Evolutionary conservation across 1,284 basidiomycete genomes (phyloP).

Genomic region (Laetiporus sulphureus): DNA sequence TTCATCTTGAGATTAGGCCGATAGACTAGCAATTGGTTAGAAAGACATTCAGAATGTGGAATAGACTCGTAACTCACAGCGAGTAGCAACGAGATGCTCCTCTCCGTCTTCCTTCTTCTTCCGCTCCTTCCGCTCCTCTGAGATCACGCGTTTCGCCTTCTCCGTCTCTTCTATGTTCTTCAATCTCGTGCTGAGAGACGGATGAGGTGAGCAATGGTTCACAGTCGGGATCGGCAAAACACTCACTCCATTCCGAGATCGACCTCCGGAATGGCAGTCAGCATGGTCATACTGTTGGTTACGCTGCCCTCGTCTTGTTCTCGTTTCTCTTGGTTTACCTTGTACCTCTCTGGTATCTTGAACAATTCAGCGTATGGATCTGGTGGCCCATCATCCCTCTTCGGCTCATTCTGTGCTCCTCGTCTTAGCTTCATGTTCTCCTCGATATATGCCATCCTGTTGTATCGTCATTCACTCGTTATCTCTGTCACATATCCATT

Average conservation of each 20-base stretch:
- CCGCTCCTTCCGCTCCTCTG: constrained; percentile 62
- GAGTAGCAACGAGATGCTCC: constrained; percentile 72
- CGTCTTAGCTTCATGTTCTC: constrained; percentile 83
- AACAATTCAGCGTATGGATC: constrained; percentile 84
- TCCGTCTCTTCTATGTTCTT: constrained; percentile 97
- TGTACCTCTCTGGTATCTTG: constrained; percentile 70
- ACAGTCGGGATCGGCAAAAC: background rate
- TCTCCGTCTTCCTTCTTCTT: constrained; percentile 57
- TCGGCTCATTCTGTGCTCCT: constrained; percentile 42
- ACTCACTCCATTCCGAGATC: constrained; percentile 97
- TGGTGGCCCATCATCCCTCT: constrained; percentile 36
- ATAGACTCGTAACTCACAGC: constrained; percentile 58
- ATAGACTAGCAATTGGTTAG: constrained; percentile 52
- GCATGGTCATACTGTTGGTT: constrained; percentile 88
- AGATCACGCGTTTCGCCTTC: constrained; percentile 83
- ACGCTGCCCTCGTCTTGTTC: constrained; percentile 83
- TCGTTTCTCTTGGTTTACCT: constrained; percentile 51
- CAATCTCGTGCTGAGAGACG: constrained; percentile 73
- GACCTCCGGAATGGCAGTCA: constrained; percentile 94
- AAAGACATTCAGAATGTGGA: constrained; percentile 2
- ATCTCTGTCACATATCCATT: background rate
- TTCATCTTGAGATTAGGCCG: constrained; percentile 72
- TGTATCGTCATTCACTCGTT: too few species aligned
- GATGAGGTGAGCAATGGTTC: too few species aligned
- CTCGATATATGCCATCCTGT: constrained; percentile 97